Percentiles rank a stretch among this genome's conserved stretches.
These are phyloP conservation scores for Corymbia citriodora DNA, from an alignment of 441 rosid genomes.

Conservation along the genomic window DNA sequence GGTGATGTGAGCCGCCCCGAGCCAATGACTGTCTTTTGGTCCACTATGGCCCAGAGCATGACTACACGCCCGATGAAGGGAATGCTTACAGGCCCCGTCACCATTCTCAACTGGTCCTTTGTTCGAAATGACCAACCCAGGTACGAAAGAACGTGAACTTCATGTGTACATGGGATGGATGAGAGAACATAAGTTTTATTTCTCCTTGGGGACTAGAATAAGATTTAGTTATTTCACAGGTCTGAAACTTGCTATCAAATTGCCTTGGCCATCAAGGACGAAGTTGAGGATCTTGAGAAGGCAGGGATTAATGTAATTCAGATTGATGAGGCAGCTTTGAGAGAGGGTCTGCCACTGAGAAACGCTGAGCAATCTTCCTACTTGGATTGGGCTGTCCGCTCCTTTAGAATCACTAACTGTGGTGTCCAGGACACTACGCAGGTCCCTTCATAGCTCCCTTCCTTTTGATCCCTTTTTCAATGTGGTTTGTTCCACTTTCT, in stretches of 20 bases:
- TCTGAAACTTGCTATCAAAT: conserved; percentile 6
- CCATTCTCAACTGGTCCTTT: conserved; percentile 10
- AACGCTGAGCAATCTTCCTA: conserved; percentile 1
- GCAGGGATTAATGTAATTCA: too few relatives aligned
- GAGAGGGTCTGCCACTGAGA: conserved; percentile 9
- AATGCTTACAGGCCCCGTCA: conserved; percentile 8
- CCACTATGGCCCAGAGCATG: conserved; percentile 4
- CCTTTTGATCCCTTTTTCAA: too few relatives aligned
- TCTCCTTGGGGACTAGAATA: neutral
- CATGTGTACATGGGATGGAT: neutral
- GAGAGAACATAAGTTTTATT: neutral
- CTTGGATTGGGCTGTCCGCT: conserved; percentile 4
- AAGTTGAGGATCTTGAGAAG: too few relatives aligned
- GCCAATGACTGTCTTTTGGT: conserved; percentile 15
- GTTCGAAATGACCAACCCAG: neutral
- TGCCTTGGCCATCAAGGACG: too few relatives aligned
- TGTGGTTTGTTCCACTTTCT: neutral
- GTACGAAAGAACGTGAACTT: neutral
- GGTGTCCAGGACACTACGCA: neutral
- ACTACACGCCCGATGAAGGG: conserved; percentile 5
- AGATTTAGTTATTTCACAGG: neutral
- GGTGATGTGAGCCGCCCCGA: conserved; percentile 13
- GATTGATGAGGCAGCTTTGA: neutral
- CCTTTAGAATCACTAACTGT: neutral
- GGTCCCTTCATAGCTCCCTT: neutral